Percentiles rank a stretch among this genome's conserved stretches.
These are phyloP conservation scores for Penicillium paneum DNA, from an alignment of 2,329 filamentous ascomycete species.

Conservation along the genomic window DNA sequence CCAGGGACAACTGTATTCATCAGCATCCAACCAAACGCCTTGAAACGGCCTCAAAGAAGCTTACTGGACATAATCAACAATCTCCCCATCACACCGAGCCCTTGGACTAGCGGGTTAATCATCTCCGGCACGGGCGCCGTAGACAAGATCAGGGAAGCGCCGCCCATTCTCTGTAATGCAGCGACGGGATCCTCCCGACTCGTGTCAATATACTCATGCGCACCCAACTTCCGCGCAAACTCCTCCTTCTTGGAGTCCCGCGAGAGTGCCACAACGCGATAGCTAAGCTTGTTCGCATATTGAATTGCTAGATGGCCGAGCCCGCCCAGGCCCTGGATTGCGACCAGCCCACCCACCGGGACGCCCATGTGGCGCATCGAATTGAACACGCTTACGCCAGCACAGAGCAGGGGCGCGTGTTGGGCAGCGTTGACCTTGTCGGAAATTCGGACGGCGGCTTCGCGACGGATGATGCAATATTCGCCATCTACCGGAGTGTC, in stretches of 20 bases:
- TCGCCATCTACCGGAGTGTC: conserved; percentile 29
- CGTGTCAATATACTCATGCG: conserved; percentile 31
- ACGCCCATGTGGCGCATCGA: conserved; percentile 50
- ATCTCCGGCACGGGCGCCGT: conserved; percentile 38
- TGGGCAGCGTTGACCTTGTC: conserved; percentile 46
- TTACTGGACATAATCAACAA: background rate
- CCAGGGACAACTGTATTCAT: background rate
- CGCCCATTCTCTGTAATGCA: background rate
- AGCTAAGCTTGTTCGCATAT: conserved; percentile 53
- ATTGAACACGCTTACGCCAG: conserved; percentile 52
- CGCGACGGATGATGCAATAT: conserved; percentile 38
- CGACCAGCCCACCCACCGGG: conserved; percentile 46
- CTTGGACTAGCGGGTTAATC: conserved; percentile 32
- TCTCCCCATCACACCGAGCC: conserved; percentile 14
- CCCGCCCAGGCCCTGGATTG: conserved; percentile 53
- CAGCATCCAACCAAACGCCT: background rate
- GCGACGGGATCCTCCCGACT: conserved; percentile 23
- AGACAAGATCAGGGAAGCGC: conserved; percentile 2
- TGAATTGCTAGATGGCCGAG: conserved; percentile 55
- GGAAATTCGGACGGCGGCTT: conserved; percentile 48
- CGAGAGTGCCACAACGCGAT: conserved; percentile 38
- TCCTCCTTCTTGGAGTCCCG: conserved; percentile 37
- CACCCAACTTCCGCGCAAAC: background rate
- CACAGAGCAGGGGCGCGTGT: conserved; percentile 49
- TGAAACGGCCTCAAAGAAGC: background rate